A percentile compares a stretch with the other conserved stretches of the same genome.
Evolutionary conservation across 2,329 filamentous ascomycete species (phyloP).

Genomic region (Neoarthrinium moseri): DNA sequence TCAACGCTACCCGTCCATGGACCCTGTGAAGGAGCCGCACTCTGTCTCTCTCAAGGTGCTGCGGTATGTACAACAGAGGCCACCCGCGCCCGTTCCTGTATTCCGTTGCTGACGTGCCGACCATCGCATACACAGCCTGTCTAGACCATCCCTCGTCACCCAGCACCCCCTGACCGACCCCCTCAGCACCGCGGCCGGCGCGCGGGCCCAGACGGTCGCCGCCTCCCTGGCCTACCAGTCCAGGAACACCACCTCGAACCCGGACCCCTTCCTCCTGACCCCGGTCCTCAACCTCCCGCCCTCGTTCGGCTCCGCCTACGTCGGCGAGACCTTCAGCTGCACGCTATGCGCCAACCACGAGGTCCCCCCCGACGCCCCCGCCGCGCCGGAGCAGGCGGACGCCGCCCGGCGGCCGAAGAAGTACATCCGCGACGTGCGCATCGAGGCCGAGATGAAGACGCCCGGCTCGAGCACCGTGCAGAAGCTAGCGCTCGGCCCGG

Average conservation of each 20-base stretch:
- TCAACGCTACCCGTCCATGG: conserved; percentile 56
- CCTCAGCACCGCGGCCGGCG: conserved; percentile 43
- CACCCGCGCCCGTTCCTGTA: neutral
- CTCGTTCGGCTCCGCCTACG: conserved; percentile 90
- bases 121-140: conserved; percentile 59
- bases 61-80: conserved; percentile 43
- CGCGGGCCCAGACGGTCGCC: conserved; percentile 33
- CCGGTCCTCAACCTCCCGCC: conserved; percentile 80
- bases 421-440: conserved; percentile 70
- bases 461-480: conserved; percentile 62
- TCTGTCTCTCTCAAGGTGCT: conserved; percentile 76
- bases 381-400: conserved; percentile 8
- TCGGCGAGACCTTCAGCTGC: conserved; percentile 92
- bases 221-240: conserved; percentile 73
- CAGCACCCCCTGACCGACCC: conserved; percentile 63
- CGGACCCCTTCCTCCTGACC: conserved; percentile 56
- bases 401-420: conserved; percentile 33
- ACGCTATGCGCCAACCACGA: conserved; percentile 97
- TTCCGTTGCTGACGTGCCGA: conserved; percentile 13
- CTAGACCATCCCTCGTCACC: conserved; percentile 72
- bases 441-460: conserved; percentile 94
- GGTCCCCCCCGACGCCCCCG: conserved; percentile 27
- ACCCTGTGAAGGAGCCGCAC: conserved; percentile 70
- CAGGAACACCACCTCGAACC: conserved; percentile 39
- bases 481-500: conserved; percentile 59